phyloP scores from a whole-genome alignment of 163 green algal species.

The Scenedesmus sp. region DNA sequence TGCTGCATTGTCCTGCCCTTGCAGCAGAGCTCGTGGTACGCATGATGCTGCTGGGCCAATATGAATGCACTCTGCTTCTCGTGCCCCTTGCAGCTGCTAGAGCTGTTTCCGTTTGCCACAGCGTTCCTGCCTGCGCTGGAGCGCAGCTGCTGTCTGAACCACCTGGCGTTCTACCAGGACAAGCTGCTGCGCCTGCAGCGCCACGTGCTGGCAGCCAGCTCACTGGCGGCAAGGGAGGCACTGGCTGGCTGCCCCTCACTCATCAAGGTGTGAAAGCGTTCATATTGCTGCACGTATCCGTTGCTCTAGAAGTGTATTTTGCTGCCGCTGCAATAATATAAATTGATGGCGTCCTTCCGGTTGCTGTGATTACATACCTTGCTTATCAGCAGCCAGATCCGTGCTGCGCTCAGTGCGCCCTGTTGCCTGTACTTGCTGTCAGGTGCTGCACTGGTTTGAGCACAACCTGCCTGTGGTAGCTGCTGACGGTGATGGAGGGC shows the following conservation, averaged over 20 bases:
- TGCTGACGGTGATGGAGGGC: neutral
- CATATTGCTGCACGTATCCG: neutral
- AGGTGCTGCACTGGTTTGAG: constrained; percentile 53
- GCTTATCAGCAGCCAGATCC: neutral
- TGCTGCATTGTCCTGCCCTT: neutral
- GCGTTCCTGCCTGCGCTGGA: constrained; percentile 17
- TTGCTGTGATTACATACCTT: neutral
- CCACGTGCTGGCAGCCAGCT: constrained; percentile 23
- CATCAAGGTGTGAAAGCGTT: constrained; percentile 36
- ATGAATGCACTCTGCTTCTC: neutral
- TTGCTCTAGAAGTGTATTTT: neutral
- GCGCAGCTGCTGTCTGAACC: constrained; percentile 24
- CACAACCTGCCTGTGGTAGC: constrained; percentile 14
- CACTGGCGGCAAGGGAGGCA: neutral
- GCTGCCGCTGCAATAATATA: neutral
- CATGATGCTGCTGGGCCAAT: too few relatives aligned
- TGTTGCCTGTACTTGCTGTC: neutral
- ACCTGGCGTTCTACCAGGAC: constrained; percentile 34
- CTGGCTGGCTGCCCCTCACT: constrained; percentile 5
- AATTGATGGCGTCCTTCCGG: neutral
- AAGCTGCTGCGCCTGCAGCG: constrained; percentile 43
- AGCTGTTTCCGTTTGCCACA: constrained; percentile 12
- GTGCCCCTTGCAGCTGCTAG: constrained; percentile 27
- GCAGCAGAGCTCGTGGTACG: neutral
- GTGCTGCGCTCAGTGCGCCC: neutral